Conservation (phyloP, 192 early-diverging fungal genomes). For the Cladochytrium replicatum region DNA sequence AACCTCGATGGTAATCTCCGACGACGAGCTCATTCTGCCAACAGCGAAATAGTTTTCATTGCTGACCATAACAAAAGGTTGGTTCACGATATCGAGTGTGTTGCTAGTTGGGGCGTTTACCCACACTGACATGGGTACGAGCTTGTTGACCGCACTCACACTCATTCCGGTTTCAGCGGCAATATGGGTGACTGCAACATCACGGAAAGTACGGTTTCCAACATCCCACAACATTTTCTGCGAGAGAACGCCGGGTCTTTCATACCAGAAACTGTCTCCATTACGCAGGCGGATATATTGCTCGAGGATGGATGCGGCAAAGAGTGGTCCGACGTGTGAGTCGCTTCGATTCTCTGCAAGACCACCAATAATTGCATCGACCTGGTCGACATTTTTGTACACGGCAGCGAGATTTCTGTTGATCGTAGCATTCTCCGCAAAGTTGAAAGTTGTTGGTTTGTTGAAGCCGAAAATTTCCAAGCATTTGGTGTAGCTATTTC, state of each 20-base stretch:
- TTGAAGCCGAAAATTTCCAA: neutral
- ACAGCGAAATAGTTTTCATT: no score
- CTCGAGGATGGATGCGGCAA: neutral
- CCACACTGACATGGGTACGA: no score
- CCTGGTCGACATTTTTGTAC: neutral
- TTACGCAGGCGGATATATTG: constrained; percentile 13
- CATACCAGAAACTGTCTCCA: constrained; percentile 20
- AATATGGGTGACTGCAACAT: neutral
- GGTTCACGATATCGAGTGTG: no score
- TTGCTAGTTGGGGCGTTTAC: no score
- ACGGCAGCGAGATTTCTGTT: neutral
- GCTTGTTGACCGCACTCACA: no score
- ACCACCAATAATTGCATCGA: constrained; percentile 5
- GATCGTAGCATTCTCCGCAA: neutral
- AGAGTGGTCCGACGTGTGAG: constrained; percentile 1
- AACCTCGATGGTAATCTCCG: no score
- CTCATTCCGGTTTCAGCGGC: no score
- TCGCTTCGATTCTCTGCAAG: neutral
- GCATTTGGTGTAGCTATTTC: neutral
- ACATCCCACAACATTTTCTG: neutral
- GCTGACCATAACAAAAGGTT: no score
- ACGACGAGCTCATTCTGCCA: no score
- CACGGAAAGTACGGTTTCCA: constrained; percentile 10
- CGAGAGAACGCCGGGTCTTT: constrained; percentile 8
- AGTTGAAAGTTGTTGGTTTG: neutral